These are phyloP conservation scores for Boletellus sp. DNA, from an alignment of 1,284 basidiomycete species.

Conservation along the genomic window DNA sequence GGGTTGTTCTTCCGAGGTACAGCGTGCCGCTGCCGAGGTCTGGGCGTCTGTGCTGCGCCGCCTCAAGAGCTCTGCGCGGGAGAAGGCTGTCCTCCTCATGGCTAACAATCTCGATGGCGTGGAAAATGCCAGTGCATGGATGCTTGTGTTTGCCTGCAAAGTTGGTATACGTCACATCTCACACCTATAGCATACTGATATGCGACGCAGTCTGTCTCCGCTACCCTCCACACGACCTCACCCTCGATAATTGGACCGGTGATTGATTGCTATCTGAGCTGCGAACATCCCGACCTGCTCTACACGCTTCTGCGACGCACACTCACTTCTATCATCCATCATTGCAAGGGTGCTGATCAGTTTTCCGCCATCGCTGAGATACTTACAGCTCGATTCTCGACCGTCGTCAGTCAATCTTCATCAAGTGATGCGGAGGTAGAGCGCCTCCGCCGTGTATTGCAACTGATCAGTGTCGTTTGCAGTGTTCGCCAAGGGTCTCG, in stretches of 20 bases:
- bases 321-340: constrained; percentile 77
- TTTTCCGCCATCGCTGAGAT: constrained; percentile 60
- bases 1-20: constrained; percentile 63
- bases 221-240: constrained; percentile 76
- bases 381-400: constrained; percentile 38
- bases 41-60: constrained; percentile 71
- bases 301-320: constrained; percentile 63
- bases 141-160: constrained; percentile 68
- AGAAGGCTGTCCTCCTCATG: constrained; percentile 50
- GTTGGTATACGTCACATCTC: constrained; percentile 36
- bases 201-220: constrained; percentile 58
- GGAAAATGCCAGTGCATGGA: constrained; percentile 65
- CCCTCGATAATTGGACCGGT: constrained; percentile 59
- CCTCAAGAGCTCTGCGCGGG: constrained; percentile 52
- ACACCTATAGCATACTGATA: constrained; percentile 2
- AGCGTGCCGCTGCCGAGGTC: constrained; percentile 70
- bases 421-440: constrained; percentile 21
- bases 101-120: constrained; percentile 42
- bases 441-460: constrained; percentile 40
- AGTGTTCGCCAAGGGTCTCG: constrained; percentile 66
- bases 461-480: constrained; percentile 48
- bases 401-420: constrained; percentile 11
- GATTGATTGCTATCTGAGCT: constrained; percentile 48
- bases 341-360: constrained; percentile 65
- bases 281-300: constrained; percentile 42